Base-by-base conservation (phyloP, 2,329 filamentous ascomycete species). In the Fusarium succisae region DNA sequence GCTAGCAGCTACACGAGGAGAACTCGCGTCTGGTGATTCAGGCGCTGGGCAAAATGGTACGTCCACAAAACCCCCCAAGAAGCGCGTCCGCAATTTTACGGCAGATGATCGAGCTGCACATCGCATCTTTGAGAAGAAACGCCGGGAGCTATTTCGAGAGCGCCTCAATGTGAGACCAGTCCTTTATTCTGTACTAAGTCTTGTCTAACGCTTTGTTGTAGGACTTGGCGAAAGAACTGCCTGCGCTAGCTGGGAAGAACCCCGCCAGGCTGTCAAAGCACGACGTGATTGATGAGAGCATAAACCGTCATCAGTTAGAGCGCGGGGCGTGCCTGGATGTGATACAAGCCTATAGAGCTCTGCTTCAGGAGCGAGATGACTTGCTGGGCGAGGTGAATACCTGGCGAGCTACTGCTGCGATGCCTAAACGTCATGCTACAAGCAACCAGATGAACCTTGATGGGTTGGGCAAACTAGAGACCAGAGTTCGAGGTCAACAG, bases 141-240 rank as follows among this genome's bases (percentile, higher is more conserved):
- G 83, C 20, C 79, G 83, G n/a, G 83, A 84, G 68, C 80, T 83
- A 3, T 85, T 84, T 74, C 83, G 82, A 57, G 80, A 83, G 47
- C 77, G 81, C 6, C 64, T 85, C 24, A 80, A 76, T 47, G 83
- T 83, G 37, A 69, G 80, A 38, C 10, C 41, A 18, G 12, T 6
- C 1, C 7, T 9, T 9, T 1, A 10, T 2, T 4, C 2, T n/a
- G 15, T n/a, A n/a, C 28, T 13, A 50, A 1, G 3, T 0, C 11
- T 32, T 32, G 22, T 50, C 47, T 69, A 22, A 69, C 43, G 12
- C 3, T 43, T 28, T n/a, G 35, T 5, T n/a, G n/a, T 59, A 84
- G 83, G 78, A 80, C 41, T 78, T 84, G 24, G 82, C 83, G 7
- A 66, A 76, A 56, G 77, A 82, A 28, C 77, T 84, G 15, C 83